Evolutionary conservation across 1,284 basidiomycete genomes (phyloP), one percentile per base, ranked within the genome.

Genomic region (Sphaerobolus stellatus): DNA sequence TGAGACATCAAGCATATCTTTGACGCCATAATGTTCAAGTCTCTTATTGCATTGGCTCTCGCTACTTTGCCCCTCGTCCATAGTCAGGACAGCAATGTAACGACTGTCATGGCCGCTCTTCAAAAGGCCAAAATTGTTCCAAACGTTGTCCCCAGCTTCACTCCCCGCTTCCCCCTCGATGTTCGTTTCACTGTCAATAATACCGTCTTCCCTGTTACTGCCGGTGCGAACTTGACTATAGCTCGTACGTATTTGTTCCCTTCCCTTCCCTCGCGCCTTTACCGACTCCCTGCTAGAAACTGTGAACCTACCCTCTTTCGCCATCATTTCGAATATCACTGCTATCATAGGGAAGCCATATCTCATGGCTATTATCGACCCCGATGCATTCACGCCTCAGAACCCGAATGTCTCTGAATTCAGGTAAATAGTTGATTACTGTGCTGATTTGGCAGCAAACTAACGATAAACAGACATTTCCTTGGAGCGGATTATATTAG

Each of bases 51-150:
- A 6, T 30, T 48, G 3, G 31, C 38, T 25, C 25, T 51, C 3
- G 25, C 48, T 9, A n/a, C 56, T 14, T 46, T 41, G 16, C 31
- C 48, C 3, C 16, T 58, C 5, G 34, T 50, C 24, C 47, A 38
- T n/a, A 36, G 40, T 20, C 54, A 58, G 25, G 50, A 20, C 11
- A 24, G 45, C 31, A 50, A 52, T 45, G 50, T 27, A 25, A 28
- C 58, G 18, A 65, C 71, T 58, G 71, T 75, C 33, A 69, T 68
- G 0, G 65, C 68, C 50, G 75, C 73, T 8, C 77, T 79, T 63
- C 64, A 58, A 7, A 53, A 66, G n/a, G 70, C 73, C 2, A 65
- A 68, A 31, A 70, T 79, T 29, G 75, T 78, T 25, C 77, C 75
- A 2, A 69, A 74, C 58, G 70, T 79, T 31, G 54, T 78, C 22